Base-by-base conservation (phyloP, 768 basidiomycete genomes). In the Sporobolomyces phaffii region DNA sequence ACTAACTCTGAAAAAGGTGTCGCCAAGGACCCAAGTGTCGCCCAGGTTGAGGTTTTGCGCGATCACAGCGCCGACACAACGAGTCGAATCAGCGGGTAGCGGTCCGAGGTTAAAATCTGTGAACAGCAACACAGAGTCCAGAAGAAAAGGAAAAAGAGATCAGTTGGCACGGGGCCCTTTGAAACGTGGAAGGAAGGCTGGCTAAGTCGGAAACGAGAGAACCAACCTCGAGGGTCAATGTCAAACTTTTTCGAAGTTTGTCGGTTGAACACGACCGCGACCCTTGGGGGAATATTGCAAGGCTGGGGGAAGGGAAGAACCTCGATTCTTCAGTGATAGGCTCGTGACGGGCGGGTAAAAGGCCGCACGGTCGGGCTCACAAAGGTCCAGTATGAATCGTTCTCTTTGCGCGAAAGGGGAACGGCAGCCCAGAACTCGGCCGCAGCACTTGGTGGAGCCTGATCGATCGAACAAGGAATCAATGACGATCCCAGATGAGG, bases 391-490 rank as follows among this genome's bases (percentile, higher is more conserved):
- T 33, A 60, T 15, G 45, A 44, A 28, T 22, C 24, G 60, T 47
- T 17, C 48, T 65, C 61, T 5, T 31, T n/a, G 3, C n/a, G 36
- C 14, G 68, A 41, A 11, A 44, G 54, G 5, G 63, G 52, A 0
- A 70, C 50, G 9, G 50, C 43, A 3, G 54, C 41, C 64, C 60
- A 70, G 50, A 65, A 65, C 29, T 50, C 47, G 41, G 51, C 52
- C 11, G 69, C 69, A 2, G 56, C 52, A 1, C 54, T 11, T 7
- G 63, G 68, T 22, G 68, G 63, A 10, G 63, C 64, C 58, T 65
- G 64, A 17, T 28, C 2, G 29, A 31, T 17, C 14, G 29, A 33
- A 29, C 17, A 17, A 29, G 41, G 18, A 22, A 47, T 57, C 33
- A 11, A n/a, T n/a, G n/a, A n/a, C n/a, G n/a, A n/a, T n/a, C n/a